Conservation (phyloP, 2,329 filamentous ascomycete genomes). For the Pseudogymnoascus sp. region DNA sequence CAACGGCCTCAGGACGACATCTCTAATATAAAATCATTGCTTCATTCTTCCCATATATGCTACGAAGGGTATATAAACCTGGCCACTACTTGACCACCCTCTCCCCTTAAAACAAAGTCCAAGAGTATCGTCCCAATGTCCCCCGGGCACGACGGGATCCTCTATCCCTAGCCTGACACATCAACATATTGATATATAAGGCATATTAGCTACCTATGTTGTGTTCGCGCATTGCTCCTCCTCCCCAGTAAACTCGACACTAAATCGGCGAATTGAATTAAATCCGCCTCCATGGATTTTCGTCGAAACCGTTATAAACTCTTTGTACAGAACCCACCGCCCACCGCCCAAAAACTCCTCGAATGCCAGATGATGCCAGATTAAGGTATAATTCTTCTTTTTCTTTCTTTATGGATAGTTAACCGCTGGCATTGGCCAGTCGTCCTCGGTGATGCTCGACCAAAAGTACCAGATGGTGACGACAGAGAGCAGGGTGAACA, state of each 20-base stretch:
- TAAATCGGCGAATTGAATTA: background rate
- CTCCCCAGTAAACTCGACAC: background rate
- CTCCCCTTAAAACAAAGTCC: background rate
- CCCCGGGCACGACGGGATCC: background rate
- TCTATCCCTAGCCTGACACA: conserved; percentile 1
- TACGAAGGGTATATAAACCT: conserved; percentile 3
- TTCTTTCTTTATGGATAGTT: conserved; percentile 13
- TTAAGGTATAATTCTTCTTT: conserved; percentile 34
- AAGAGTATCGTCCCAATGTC: background rate
- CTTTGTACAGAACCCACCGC: conserved; percentile 4
- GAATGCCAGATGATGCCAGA: conserved; percentile 20
- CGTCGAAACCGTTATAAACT: background rate
- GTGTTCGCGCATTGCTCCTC: background rate
- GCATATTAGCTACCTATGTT: conserved; percentile 4
- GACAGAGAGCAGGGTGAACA: conserved; percentile 83
- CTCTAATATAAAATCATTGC: conserved; percentile 6
- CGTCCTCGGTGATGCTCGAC: conserved; percentile 98
- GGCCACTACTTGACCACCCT: conserved; percentile 2
- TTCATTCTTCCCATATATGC: conserved; percentile 5
- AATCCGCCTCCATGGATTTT: background rate
- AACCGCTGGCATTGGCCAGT: conserved; percentile 64
- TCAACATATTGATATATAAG: conserved; percentile 5
- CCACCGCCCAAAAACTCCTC: conserved; percentile 1
- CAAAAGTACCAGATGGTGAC: conserved; percentile 88
- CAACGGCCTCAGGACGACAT: background rate